A percentile compares a stretch with the other conserved stretches of the same genome.
Conservation (phyloP, 345 rosid species). For the Rubroshorea leprosula region DNA sequence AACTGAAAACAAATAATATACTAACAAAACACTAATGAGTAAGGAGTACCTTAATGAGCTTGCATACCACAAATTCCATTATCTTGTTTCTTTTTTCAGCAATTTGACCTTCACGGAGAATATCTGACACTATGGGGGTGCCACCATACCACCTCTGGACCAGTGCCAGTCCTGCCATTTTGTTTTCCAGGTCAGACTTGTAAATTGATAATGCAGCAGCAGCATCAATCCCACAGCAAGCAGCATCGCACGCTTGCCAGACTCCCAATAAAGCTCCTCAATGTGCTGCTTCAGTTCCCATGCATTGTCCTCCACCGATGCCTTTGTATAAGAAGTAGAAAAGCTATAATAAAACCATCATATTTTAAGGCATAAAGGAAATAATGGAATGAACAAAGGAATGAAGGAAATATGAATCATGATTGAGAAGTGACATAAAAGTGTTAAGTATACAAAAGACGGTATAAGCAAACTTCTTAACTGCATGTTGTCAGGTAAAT, state of each 20-base stretch:
- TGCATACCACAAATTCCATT: constrained; percentile 63
- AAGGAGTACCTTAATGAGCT: constrained; percentile 48
- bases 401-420: too few species aligned
- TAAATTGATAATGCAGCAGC: constrained; percentile 67
- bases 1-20: too few species aligned
- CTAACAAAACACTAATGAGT: too few species aligned
- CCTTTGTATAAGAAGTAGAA: constrained; percentile 30
- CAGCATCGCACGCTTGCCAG: constrained; percentile 59
- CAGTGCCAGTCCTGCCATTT: constrained; percentile 65
- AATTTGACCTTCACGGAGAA: constrained; percentile 64
- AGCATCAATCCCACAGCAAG: constrained; percentile 71
- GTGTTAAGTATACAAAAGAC: too few species aligned
- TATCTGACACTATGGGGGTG: constrained; percentile 61
- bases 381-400: too few species aligned
- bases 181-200: constrained; percentile 45
- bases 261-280: constrained; percentile 74
- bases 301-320: constrained; percentile 70
- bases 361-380: neutral
- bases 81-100: constrained; percentile 68
- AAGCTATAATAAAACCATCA: constrained; percentile 8
- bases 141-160: constrained; percentile 74
- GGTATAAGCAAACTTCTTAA: too few species aligned
- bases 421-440: too few species aligned
- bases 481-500: too few species aligned
- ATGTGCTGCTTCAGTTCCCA: constrained; percentile 65